A percentile compares a stretch with the other conserved stretches of the same genome.
Conservation (phyloP, 2,329 filamentous ascomycete species). For the Hypoxylon sp. region DNA sequence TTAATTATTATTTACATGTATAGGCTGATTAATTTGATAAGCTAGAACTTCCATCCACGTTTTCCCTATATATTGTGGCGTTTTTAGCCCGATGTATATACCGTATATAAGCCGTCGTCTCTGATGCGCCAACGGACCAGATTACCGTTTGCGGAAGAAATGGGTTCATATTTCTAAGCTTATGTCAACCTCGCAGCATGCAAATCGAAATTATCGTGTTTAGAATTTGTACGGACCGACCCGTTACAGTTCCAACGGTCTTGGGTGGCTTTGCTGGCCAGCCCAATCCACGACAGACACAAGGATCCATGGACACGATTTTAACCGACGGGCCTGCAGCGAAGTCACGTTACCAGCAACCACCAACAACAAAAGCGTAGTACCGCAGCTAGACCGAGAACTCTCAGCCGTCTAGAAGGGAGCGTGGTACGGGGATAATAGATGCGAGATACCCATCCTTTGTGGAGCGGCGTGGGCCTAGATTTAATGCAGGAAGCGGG, state of each 20-base stretch:
- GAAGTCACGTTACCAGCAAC: constrained; percentile 43
- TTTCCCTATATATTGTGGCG: constrained; percentile 29
- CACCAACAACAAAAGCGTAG: constrained; percentile 32
- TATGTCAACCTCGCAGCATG: constrained; percentile 34
- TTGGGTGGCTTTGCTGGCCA: constrained; percentile 22
- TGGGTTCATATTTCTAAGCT: constrained; percentile 27
- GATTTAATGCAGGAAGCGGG: constrained; percentile 34
- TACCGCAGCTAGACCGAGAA: constrained; percentile 32
- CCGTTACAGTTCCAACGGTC: constrained; percentile 30
- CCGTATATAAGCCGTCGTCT: constrained; percentile 30
- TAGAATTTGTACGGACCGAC: constrained; percentile 31
- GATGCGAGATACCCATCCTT: constrained; percentile 41
- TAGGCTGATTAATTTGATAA: constrained; percentile 32
- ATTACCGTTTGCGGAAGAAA: constrained; percentile 32
- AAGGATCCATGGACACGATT: constrained; percentile 22
- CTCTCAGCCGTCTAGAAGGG: constrained; percentile 21
- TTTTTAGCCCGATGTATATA: constrained; percentile 8
- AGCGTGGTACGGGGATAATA: constrained; percentile 34
- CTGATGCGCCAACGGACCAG: constrained; percentile 28
- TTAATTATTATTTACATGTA: constrained; percentile 12
- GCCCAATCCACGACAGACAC: constrained; percentile 35
- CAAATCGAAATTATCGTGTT: constrained; percentile 15
- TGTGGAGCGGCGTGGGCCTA: constrained; percentile 43
- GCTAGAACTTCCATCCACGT: constrained; percentile 7
- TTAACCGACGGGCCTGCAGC: constrained; percentile 42